Conservation (phyloP, 108 stramenopile species). For the Discostella stelligeroides region DNA sequence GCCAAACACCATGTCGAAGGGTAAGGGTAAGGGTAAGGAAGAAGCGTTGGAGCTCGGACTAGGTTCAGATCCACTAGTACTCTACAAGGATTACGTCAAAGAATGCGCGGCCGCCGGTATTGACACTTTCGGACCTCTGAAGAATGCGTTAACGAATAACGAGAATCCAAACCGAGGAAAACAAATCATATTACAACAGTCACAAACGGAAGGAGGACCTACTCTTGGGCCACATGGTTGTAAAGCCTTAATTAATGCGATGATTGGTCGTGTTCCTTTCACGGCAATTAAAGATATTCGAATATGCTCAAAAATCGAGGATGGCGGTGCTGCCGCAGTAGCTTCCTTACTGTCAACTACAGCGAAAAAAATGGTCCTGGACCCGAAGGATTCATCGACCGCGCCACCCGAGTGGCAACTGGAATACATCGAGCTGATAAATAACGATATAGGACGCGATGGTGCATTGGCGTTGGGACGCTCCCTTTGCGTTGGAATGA, state of each 20-base stretch:
- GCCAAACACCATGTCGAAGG: constrained; percentile 15
- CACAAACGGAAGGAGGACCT: constrained; percentile 15
- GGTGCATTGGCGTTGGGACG: constrained; percentile 57
- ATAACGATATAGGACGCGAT: constrained; percentile 45
- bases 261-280: constrained; percentile 40
- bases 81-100: constrained; percentile 32
- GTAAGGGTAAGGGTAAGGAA: constrained; percentile 21
- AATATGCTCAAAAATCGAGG: constrained; percentile 48
- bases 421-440: constrained; percentile 53
- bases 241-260: constrained; percentile 52
- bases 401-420: constrained; percentile 48
- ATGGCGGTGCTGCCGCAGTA: constrained; percentile 56
- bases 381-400: constrained; percentile 1
- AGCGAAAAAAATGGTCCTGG: constrained; percentile 23
- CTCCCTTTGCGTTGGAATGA: constrained; percentile 48
- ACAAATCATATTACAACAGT: constrained; percentile 38
- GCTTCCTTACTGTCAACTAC: constrained; percentile 51
- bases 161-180: constrained; percentile 26
- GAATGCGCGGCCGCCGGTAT: constrained; percentile 30
- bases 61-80: constrained; percentile 28
- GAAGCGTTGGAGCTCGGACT: constrained; percentile 7
- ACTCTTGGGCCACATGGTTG: constrained; percentile 53
- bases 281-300: constrained; percentile 52
- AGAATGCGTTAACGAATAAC: constrained; percentile 11
- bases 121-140: constrained; percentile 19